phyloP scores from a whole-genome alignment of 495 filamentous ascomycete genomes.

The Trypethelium eluteriae region DNA sequence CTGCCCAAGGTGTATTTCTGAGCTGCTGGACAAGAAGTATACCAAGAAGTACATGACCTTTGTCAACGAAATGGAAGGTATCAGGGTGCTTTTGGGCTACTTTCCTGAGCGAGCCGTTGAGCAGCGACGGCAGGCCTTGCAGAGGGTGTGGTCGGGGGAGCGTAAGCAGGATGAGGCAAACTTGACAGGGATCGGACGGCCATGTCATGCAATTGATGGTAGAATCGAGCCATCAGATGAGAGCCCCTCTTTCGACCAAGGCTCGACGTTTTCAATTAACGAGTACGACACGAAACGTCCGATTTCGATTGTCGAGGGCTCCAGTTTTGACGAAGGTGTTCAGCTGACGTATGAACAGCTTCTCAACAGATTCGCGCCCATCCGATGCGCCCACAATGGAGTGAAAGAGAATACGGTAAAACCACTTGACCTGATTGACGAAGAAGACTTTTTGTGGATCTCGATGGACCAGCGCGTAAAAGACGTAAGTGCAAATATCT shows the following conservation, averaged over 20 bases:
- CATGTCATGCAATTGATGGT: background rate
- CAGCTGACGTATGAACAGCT: constrained; percentile 1
- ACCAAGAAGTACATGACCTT: constrained; percentile 4
- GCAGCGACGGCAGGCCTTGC: background rate
- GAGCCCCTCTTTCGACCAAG: background rate
- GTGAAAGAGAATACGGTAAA: background rate
- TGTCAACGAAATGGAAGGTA: background rate
- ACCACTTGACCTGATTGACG: background rate
- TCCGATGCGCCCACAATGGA: background rate
- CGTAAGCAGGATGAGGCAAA: background rate
- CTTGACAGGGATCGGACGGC: background rate
- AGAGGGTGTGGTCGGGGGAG: constrained; percentile 1
- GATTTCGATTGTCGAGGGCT: background rate
- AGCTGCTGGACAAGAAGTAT: constrained; percentile 3
- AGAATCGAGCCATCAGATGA: background rate
- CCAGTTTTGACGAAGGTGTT: constrained; percentile 4
- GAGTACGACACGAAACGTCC: background rate
- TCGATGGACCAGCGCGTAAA: background rate
- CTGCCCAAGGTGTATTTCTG: background rate
- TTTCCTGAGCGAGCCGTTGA: background rate
- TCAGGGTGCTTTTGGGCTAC: background rate
- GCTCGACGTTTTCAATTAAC: background rate
- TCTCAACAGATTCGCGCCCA: background rate
- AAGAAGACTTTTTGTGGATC: background rate
- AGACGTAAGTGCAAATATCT: background rate